Conservation (phyloP, 2,329 filamentous ascomycete species). For the Phoma sp. region DNA sequence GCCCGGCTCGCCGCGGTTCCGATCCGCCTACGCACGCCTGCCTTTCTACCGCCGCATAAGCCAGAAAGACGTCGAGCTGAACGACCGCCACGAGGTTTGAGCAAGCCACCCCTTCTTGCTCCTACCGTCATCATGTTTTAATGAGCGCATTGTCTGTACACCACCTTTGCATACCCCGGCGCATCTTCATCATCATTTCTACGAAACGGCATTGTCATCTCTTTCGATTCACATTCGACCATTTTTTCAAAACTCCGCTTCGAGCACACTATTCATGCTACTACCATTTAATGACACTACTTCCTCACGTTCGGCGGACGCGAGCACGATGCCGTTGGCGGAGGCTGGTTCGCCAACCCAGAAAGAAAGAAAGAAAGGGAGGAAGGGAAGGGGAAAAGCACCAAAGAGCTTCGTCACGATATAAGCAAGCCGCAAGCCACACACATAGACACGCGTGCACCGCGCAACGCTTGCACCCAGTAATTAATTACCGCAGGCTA, state of each 20-base stretch:
- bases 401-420: neutral
- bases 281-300: conserved; percentile 12
- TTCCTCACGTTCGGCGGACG: neutral
- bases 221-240: conserved; percentile 1
- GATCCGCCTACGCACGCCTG: conserved; percentile 33
- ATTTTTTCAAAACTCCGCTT: neutral
- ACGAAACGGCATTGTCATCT: neutral
- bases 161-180: conserved; percentile 12
- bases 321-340: neutral
- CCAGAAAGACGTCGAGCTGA: conserved; percentile 43
- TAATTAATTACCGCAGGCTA: conserved; percentile 2
- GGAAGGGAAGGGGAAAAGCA: neutral
- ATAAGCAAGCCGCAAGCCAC: neutral
- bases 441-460: neutral
- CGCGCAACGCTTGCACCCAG: too few relatives aligned
- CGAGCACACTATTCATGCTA: neutral
- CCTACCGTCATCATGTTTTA: conserved; percentile 3
- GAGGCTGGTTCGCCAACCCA: neutral
- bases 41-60: conserved; percentile 47
- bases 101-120: neutral
- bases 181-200: conserved; percentile 1
- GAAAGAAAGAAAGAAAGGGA: neutral
- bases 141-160: conserved; percentile 15
- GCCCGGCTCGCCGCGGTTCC: conserved; percentile 22
- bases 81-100: conserved; percentile 46